phyloP scores from a whole-genome alignment of 2,329 filamentous ascomycete genomes.

The Aspergillus sp. region DNA sequence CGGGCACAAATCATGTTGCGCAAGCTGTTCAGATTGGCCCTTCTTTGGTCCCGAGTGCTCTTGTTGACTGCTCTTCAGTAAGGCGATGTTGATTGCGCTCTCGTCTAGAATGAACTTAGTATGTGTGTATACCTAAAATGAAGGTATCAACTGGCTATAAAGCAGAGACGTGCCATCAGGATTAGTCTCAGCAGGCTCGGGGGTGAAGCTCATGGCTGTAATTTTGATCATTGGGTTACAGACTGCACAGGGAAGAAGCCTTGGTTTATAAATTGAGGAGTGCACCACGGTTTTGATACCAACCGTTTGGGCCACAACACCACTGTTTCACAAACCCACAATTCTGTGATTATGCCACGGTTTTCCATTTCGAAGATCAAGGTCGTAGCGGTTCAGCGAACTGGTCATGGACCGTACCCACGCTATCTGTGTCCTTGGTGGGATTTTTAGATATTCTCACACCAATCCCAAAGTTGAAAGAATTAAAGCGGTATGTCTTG shows the following conservation, averaged over 20 bases:
- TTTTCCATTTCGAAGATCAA: not conserved
- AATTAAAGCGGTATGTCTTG: not conserved
- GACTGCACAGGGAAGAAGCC: not conserved
- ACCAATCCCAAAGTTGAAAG: not conserved
- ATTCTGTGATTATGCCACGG: not conserved
- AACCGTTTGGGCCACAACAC: not conserved
- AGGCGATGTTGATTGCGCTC: not conserved
- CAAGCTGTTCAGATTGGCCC: not conserved
- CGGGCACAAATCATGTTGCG: not conserved
- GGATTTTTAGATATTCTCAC: not conserved
- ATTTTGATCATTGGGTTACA: not conserved
- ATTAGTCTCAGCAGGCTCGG: not conserved
- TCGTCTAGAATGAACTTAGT: not conserved
- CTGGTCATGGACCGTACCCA: not conserved
- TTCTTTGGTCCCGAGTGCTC: constrained; percentile 1
- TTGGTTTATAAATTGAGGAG: not conserved
- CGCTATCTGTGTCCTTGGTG: too few species aligned
- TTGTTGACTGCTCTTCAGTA: not conserved
- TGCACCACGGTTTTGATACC: not conserved
- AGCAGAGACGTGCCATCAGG: constrained; percentile 1
- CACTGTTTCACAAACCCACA: constrained; percentile 1
- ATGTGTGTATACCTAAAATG: not conserved
- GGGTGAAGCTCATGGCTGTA: not conserved
- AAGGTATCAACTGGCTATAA: not conserved
- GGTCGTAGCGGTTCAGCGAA: not conserved